Percentiles rank a stretch among this genome's conserved stretches.
Conservation (phyloP, 352 stramenopile species). For the Salisapilia sapeloensis region DNA sequence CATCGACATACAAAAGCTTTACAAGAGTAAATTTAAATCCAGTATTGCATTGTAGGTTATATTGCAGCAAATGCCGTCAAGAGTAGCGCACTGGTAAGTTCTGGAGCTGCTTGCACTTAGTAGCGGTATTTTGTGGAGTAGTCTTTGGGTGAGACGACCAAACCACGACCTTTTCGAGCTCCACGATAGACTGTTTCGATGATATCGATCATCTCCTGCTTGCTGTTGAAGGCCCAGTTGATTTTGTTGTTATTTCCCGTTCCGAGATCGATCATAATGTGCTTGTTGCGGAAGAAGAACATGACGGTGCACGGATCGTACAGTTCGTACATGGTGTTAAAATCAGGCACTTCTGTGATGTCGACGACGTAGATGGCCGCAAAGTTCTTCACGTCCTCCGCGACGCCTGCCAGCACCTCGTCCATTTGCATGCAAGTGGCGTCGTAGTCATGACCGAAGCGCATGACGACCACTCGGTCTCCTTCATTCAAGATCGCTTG, state of each 20-base stretch:
- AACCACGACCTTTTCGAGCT: constrained; percentile 91
- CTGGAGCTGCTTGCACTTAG: too few species aligned
- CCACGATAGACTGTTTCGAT: constrained; percentile 98
- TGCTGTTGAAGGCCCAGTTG: constrained; percentile 96
- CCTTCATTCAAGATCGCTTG: constrained; percentile 97
- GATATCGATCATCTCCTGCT: constrained; percentile 98
- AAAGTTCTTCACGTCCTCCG: constrained; percentile 99
- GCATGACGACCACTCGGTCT: constrained; percentile 96
- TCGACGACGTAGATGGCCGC: constrained; percentile 94
- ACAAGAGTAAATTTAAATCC: too few species aligned
- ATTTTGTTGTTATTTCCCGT: constrained; percentile 99
- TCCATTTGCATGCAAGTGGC: constrained; percentile 99
- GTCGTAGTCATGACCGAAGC: constrained; percentile 97
- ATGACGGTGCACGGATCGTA: constrained; percentile 99
- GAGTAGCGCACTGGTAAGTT: too few species aligned
- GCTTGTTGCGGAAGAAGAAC: constrained; percentile 99
- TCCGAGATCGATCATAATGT: constrained; percentile 99
- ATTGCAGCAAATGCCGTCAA: too few species aligned
- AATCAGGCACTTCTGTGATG: constrained; percentile 94
- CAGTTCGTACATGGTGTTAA: constrained; percentile 99
- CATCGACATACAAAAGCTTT: too few species aligned
- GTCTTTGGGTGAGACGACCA: constrained; percentile 98
- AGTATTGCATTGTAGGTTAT: too few species aligned
- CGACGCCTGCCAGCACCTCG: constrained; percentile 88
- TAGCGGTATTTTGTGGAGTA: constrained; percentile 99